Evolutionary conservation across 495 filamentous ascomycete species (phyloP), one percentile per base, ranked within the genome.

Genomic region (Aspergillus homomorphus): DNA sequence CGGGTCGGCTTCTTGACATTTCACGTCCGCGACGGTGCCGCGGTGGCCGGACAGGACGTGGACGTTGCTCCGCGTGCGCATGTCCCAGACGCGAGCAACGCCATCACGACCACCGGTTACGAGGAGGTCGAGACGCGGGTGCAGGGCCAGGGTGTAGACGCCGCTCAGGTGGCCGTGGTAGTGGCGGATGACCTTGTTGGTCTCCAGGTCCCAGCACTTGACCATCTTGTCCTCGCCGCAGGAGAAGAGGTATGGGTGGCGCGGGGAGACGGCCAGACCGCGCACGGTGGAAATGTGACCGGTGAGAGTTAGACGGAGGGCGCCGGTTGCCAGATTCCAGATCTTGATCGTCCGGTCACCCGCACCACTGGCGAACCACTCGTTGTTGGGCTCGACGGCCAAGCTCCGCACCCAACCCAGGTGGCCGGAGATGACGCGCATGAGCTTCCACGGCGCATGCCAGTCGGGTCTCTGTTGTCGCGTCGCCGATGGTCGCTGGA

Each of bases 181-280:
- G 72, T 99, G 93, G 30, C 94, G 83, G 65, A 99, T 99, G 54
- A 99, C 95, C 73, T 96, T 96, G 72, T 99, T 99, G 8, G 90
- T 94, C 69, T 99, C 95, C 63, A 99, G 73, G 77, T 99, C 95
- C 95, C 95, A 99, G 77, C 95, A 98, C 74, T 98, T 98, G 38
- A 99, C 95, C 91, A 96, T 97, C 82, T 99, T 99, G 71, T 99
- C 95, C 73, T 99, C 95, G 52, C 90, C 95, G 64, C 95, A 98
- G 15, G 90, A 96, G 73, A 98, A 99, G 33, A 99, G 82, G 69
- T 99, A 99, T 2, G 95, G 95, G 72, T 99, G 95, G 51, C 95
- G 80, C 16, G 92, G 89, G 3, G 91, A 96, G 7, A 99, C 89
- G 0, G 93, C 95, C 50, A 99, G 59, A 7, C 95, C 95, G 46